These are phyloP conservation scores for Candida chauliodis DNA, from an alignment of 805 yeast species.

Conservation along the genomic window DNA sequence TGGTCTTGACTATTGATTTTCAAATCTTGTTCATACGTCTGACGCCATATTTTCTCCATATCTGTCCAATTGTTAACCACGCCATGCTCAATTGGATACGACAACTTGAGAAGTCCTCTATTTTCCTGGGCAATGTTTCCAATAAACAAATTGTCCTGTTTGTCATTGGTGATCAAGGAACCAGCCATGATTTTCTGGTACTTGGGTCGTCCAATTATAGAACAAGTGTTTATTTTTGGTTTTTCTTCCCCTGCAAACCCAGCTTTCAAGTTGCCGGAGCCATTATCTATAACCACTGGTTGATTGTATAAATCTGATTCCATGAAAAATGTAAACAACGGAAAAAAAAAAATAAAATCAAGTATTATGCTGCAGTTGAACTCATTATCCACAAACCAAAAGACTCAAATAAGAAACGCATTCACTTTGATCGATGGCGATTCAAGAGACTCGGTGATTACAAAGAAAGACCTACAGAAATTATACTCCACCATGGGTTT, in stretches of 20 bases:
- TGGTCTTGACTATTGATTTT: slow-evolving; percentile 70
- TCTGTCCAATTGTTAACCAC: slow-evolving; percentile 78
- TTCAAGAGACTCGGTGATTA: slow-evolving; percentile 61
- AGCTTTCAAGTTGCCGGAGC: slow-evolving; percentile 80
- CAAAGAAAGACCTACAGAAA: slow-evolving; percentile 51
- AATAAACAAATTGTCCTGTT: slow-evolving; percentile 63
- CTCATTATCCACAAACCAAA: slow-evolving; percentile 56
- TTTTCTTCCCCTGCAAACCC: slow-evolving; percentile 92
- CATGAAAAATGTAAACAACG: slow-evolving; percentile 8
- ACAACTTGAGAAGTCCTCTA: slow-evolving; percentile 70
- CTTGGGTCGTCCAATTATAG: slow-evolving; percentile 77
- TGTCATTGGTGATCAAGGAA: slow-evolving; percentile 17
- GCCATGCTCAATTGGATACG: slow-evolving; percentile 79
- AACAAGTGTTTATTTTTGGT: slow-evolving; percentile 64
- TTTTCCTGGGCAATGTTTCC: slow-evolving; percentile 73
- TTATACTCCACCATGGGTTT: slow-evolving; percentile 54
- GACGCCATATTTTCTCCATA: slow-evolving; percentile 79
- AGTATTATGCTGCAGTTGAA: slow-evolving; percentile 17
- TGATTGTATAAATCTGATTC: slow-evolving; percentile 34
- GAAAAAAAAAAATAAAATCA: slow-evolving; percentile 1
- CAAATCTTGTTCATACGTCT: slow-evolving; percentile 56
- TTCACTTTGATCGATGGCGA: slow-evolving; percentile 81
- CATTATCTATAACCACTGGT: slow-evolving; percentile 50
- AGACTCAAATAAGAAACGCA: slow-evolving; percentile 65
- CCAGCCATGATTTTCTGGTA: slow-evolving; percentile 79